A percentile compares a stretch with the other conserved stretches of the same genome.
Evolutionary conservation across 208 protist genomes (phyloP).

Genomic region (Trypanosoma cruzi): DNA sequence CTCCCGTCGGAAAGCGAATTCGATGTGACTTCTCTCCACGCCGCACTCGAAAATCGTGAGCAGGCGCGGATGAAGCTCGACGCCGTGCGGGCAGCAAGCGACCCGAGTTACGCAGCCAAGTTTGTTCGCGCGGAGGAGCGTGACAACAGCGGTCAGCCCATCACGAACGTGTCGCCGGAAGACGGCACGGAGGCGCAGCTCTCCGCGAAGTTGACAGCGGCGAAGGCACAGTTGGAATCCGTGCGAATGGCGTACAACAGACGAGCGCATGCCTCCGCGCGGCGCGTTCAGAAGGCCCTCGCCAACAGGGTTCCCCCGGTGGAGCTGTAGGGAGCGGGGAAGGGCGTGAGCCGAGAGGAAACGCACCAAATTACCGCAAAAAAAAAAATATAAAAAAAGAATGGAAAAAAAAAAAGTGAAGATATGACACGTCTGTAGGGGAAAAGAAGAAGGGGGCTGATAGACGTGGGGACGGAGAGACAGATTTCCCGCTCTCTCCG

Average conservation of each 20-base stretch:
- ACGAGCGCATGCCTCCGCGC: neutral
- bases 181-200: conserved; percentile 40
- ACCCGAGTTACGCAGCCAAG: conserved; percentile 44
- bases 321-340: too few relatives aligned
- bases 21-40: conserved; percentile 32
- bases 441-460: neutral
- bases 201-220: conserved; percentile 25
- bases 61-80: conserved; percentile 64
- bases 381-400: conserved; percentile 16
- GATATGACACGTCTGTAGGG: neutral
- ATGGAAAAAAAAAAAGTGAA: neutral
- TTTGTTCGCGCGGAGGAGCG: conserved; percentile 52
- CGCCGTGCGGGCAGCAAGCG: conserved; percentile 36
- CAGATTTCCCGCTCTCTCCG: neutral
- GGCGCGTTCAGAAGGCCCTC: neutral
- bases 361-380: neutral
- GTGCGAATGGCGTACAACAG: conserved; percentile 53
- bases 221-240: conserved; percentile 29
- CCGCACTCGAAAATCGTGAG: conserved; percentile 31
- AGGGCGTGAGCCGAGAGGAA: neutral
- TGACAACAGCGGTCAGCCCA: conserved; percentile 26
- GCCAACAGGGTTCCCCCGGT: neutral
- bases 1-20: conserved; percentile 48
- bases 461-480: neutral
- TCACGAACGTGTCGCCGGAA: conserved; percentile 26